phyloP scores from a whole-genome alignment of 257 asterid genomes.

The Solanum piurae region DNA sequence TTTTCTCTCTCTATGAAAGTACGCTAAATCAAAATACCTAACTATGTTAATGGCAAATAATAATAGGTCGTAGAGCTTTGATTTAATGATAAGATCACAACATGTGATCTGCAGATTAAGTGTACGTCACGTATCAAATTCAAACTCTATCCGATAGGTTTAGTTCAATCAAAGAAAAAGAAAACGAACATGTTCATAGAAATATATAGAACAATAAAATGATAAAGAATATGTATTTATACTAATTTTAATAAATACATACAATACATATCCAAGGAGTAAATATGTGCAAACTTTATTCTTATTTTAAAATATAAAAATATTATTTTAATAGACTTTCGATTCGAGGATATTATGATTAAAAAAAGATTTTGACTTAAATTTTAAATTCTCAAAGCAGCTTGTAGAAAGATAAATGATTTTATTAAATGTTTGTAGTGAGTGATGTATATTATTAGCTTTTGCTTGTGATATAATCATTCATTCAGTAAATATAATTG shows the following conservation, averaged over 20 bases:
- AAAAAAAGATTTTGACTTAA: background rate
- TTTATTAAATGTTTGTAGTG: background rate
- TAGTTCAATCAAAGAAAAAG: background rate
- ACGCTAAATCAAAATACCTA: too few relatives aligned
- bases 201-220: background rate
- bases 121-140: too few relatives aligned
- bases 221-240: too few relatives aligned
- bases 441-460: background rate
- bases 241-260: background rate
- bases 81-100: too few relatives aligned
- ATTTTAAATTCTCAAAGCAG: background rate
- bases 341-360: background rate
- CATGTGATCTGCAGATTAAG: too few relatives aligned
- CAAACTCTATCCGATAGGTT: background rate
- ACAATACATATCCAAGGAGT: background rate
- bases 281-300: background rate
- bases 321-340: too few relatives aligned
- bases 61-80: too few relatives aligned
- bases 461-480: background rate
- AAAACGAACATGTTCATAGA: background rate
- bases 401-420: background rate
- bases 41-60: too few relatives aligned
- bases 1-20: too few relatives aligned
- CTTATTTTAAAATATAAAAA: background rate
- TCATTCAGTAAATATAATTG: background rate